Evolutionary conservation across 2,329 filamentous ascomycete genomes (phyloP), one percentile per base, ranked within the genome.

Genomic region (Penicillium sp.): DNA sequence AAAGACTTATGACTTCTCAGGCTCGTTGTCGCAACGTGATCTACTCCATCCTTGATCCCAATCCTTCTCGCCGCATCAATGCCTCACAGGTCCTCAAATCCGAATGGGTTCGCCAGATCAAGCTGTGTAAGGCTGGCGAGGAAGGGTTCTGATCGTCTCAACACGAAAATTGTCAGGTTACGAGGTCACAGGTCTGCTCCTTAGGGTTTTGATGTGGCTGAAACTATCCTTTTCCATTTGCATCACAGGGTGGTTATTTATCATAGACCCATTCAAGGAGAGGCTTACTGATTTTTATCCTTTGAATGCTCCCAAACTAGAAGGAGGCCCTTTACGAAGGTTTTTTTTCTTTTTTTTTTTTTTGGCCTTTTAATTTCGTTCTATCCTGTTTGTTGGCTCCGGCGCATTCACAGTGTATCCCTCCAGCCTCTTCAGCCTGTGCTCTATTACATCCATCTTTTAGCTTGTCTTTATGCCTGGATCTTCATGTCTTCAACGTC

Each of bases 81-180:
- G 91, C 93, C 51, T 91, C 90, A 35, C 93, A 98, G 73, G 88
- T 97, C 50, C 82, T 98, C 63, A 95, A 95, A 72, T 97, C 91
- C 4, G 93, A 98, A 75, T 98, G 93, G 93, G 89, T 93, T 59
- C 87, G 93, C 60, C 91, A 96, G 71, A 96, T 97, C 71, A 95
- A 90, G 73, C 79, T 97, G 51, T 98, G 93, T 76, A 93, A 90
- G 72, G 91, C 93, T 53, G 93, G 91, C 59, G 88, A 97, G 72
- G 90, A 97, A 77, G 93, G 93, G 51, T 84, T 94, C 62, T 96
- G 60, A 69, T 61, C 37, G 19, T 48, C 21, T 47, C 31, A 26
- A 42, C 26, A 42, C 17, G n/a, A 37, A 34, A 43, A 29, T 45
- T 28, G 17, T 32, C 15, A 29, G 45, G 29, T 47, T 45, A 47